phyloP scores from a whole-genome alignment of 495 filamentous ascomycete species.

The Penicillium alfredii region DNA sequence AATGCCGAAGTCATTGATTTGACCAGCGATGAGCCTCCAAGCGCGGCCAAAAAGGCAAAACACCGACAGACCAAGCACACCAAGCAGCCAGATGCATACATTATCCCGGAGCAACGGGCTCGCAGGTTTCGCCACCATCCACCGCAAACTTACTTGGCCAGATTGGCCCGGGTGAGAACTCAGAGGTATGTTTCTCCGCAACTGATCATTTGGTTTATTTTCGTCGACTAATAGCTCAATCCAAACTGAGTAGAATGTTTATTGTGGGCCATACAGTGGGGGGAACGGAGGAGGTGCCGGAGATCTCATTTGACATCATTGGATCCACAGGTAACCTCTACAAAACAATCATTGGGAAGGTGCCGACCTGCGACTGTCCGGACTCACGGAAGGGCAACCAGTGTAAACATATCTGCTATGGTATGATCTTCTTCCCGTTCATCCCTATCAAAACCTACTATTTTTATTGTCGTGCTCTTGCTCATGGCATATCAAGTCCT shows the following conservation, averaged over 20 bases:
- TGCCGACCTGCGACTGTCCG: slow-evolving; percentile 64
- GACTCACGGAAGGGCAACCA: slow-evolving; percentile 57
- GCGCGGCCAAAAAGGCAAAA: slow-evolving; percentile 12
- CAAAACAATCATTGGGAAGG: slow-evolving; percentile 46
- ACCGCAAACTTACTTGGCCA: slow-evolving; percentile 36
- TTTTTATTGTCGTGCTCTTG: slow-evolving; percentile 12
- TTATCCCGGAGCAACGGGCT: slow-evolving; percentile 32
- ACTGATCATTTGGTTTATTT: too few species aligned
- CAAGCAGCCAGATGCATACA: slow-evolving; percentile 1
- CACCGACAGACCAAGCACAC: not conserved
- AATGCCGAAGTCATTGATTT: slow-evolving; percentile 11
- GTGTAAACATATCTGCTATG: slow-evolving; percentile 70
- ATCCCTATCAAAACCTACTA: not conserved
- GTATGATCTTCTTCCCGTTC: slow-evolving; percentile 25
- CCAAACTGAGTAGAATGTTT: slow-evolving; percentile 52
- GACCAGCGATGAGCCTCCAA: slow-evolving; percentile 11
- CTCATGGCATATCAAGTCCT: slow-evolving; percentile 45
- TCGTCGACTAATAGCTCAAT: too few species aligned
- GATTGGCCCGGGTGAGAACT: slow-evolving; percentile 37
- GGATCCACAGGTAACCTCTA: slow-evolving; percentile 77
- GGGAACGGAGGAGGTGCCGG: slow-evolving; percentile 34
- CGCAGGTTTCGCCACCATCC: slow-evolving; percentile 33
- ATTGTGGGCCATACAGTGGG: slow-evolving; percentile 45
- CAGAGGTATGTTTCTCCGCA: slow-evolving; percentile 33
- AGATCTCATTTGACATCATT: slow-evolving; percentile 59